Conservation (phyloP, 2,329 filamentous ascomycete genomes). For the Fusarium musae region DNA sequence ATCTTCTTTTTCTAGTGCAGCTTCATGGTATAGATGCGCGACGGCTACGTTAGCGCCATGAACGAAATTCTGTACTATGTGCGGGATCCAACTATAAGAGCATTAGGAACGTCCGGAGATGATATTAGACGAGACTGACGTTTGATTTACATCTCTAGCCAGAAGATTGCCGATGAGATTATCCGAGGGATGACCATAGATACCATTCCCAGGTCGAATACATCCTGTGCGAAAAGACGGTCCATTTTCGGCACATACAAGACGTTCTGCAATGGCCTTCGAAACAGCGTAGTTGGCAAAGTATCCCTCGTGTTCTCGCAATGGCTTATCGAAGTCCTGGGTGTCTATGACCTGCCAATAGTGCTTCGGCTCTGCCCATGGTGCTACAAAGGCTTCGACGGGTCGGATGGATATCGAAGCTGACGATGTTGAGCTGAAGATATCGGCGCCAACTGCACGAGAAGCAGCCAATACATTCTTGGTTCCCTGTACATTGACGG, state of each 20-base stretch:
- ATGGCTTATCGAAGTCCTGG: not conserved
- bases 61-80: constrained; percentile 2
- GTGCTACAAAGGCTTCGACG: not conserved
- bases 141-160: not conserved
- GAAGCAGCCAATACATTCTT: constrained; percentile 6
- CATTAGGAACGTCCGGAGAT: not conserved
- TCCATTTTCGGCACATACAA: not conserved
- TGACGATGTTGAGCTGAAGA: constrained; percentile 11
- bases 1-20: not conserved
- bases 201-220: constrained; percentile 11
- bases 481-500: constrained; percentile 8
- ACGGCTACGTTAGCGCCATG: constrained; percentile 17
- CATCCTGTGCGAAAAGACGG: constrained; percentile 8
- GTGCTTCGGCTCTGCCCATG: not conserved
- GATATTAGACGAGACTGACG: too few relatives aligned
- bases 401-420: not conserved
- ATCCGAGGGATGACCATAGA: constrained; percentile 7
- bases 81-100: not conserved
- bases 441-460: not conserved
- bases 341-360: constrained; percentile 2
- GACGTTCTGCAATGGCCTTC: not conserved
- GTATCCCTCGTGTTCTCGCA: not conserved
- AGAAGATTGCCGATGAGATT: not conserved
- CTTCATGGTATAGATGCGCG: constrained; percentile 11
- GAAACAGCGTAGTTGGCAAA: not conserved